Evolutionary conservation across 495 filamentous ascomycete genomes (phyloP).

Genomic region (Hyaloscypha hepaticicola): DNA sequence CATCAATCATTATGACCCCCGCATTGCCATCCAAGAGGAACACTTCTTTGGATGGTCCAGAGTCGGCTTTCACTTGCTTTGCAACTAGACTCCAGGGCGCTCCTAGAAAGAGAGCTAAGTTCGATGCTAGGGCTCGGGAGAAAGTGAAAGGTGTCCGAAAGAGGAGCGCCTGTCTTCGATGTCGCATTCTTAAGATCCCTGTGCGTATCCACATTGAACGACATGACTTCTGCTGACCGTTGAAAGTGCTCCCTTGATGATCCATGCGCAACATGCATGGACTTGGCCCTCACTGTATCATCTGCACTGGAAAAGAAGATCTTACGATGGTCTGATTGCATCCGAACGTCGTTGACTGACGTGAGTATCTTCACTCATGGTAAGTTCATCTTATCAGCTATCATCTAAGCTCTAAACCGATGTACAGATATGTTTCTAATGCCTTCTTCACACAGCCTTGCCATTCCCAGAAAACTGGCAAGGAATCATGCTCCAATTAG

Average conservation of each 20-base stretch:
- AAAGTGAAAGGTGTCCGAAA: not conserved
- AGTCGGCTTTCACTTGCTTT: not conserved
- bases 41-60: not conserved
- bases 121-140: not conserved
- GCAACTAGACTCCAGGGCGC: not conserved
- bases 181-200: not conserved
- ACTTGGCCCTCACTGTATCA: not conserved
- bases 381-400: not conserved
- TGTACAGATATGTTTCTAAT: not conserved
- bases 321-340: not conserved
- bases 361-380: not conserved
- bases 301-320: not conserved
- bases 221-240: not conserved
- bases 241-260: not conserved
- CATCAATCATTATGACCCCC: too few species aligned
- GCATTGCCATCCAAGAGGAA: too few species aligned
- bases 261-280: not conserved
- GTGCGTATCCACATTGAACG: not conserved
- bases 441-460: not conserved
- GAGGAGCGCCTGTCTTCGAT: not conserved
- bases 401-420: not conserved
- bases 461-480: not conserved
- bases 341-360: not conserved
- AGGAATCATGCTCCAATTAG: not conserved
- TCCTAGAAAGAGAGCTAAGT: slow-evolving; percentile 1